Evolutionary conservation across 1,139 yeast species (phyloP), one percentile per base, ranked within the genome.

Genomic region (Zygoascus sp.): DNA sequence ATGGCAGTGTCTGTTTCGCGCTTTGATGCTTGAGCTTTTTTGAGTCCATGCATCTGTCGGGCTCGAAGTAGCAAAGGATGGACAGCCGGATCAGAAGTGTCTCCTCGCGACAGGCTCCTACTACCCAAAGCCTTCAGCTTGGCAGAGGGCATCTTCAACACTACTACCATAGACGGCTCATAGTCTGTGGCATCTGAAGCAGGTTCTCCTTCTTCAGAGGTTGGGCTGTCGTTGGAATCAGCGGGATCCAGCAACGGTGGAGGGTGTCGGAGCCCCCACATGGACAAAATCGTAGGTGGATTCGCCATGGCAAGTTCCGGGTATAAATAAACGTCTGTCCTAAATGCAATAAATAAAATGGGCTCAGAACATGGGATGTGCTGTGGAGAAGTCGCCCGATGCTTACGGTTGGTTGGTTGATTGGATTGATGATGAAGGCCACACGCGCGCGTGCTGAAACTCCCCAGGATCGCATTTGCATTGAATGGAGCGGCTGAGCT

Each of bases 81-180:
- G 7, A n/a, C 27, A 10, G 5, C 16, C 10, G n/a, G 25, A n/a
- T 7, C 39, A 9, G 39, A 11, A 19, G 25, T 21, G 20, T 6
- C 25, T 9, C 16, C n/a, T 8, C 20, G 22, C 43, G 37, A 13
- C 22, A 20, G 44, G 20, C 13, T 34, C 20, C 2, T 22, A 2
- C 11, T 15, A 3, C 30, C 9, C 2, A 27, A 22, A n/a, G 15
- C n/a, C 32, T 22, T 23, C 43, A 35, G 11, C 25, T 38, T 40
- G 16, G 10, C 21, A 15, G 15, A 39, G n/a, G 39, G 16, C 8
- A 37, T 9, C 25, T 42, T 34, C 25, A 28, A 23, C n/a, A 27
- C 30, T 16, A 40, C 40, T 4, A 27, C 13, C 37, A 32, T 17
- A 5, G 47, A 39, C 2, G 32, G 42, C 10, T 25, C 32, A 38